Base-by-base conservation (phyloP, 2,329 filamentous ascomycete genomes). In the Fonsecaea erecta region DNA sequence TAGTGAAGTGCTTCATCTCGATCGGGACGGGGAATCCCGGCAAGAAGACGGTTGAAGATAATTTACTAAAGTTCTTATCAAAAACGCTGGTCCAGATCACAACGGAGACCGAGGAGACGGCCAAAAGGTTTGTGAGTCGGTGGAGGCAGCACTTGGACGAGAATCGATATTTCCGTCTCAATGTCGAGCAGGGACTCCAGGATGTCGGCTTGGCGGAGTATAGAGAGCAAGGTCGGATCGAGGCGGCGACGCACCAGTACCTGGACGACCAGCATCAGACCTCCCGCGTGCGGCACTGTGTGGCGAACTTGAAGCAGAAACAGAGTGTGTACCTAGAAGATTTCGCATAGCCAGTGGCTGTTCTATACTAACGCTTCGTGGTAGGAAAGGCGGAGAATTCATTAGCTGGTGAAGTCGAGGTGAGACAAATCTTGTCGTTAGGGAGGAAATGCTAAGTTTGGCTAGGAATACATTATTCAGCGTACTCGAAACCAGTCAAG, bases 51-150 rank as follows among this genome's bases (percentile, higher is more conserved):
- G 71, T 77, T 52, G 55, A 68, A 18, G 67, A 75, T 34, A 68
- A 74, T 26, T 30, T 68, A 24, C 52, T 74, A 52, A 71, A 74
- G 12, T 67, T 73, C 12, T 71, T 79, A 30, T 60, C 66, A 6
- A 65, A 73, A n/a, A 75, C 71, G 3, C 57, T 77, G 14, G 71
- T 70, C 52, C 64, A 64, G 1, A 72, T 80, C 43, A 73, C 75
- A 2, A 78, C 75, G 2, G 78, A 82, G 52, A 79, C 77, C 0
- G 76, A 80, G 64, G 71, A 75, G 51, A 80, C 76, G 14, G 78
- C 77, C 5, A 70, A 79, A 57, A 68, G 66, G 52, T 81, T 82
- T 65, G 70, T 68, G 37, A 66, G 72, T 56, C 72, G 77, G 30
- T 75, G 79, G 65, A 65, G 67, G 35, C 55, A 73, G 34, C 71